Conservation (phyloP, 129 eudicot species). For the Ambrosia artemisiifolia region DNA sequence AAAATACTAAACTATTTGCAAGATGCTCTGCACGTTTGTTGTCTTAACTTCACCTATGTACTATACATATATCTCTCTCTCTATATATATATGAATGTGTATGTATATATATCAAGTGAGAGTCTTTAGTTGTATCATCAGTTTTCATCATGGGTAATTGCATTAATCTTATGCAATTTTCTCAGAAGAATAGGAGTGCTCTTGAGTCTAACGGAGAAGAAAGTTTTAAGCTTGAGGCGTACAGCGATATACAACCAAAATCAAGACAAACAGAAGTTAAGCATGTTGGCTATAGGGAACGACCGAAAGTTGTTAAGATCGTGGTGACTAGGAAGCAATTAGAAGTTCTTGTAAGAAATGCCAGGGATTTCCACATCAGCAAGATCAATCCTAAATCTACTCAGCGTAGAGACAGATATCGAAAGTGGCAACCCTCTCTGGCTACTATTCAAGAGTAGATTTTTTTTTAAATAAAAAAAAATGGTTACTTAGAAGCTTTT, state of each 20-base stretch:
- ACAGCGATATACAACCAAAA: constrained; percentile 5
- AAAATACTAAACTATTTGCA: background rate
- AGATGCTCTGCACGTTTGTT: constrained; percentile 35
- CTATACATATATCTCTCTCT: background rate
- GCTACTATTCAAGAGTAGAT: constrained; percentile 49
- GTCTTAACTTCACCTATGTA: constrained; percentile 19
- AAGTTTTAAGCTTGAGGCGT: background rate
- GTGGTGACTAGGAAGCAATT: constrained; percentile 53
- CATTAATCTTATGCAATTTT: constrained; percentile 24
- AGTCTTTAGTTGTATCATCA: background rate
- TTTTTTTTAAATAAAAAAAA: background rate
- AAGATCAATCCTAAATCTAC: constrained; percentile 25
- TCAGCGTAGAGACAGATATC: constrained; percentile 22
- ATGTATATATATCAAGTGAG: constrained; percentile 1
- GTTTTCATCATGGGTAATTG: constrained; percentile 33
- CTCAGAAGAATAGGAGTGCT: constrained; percentile 19
- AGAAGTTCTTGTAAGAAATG: constrained; percentile 39
- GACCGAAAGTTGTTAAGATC: constrained; percentile 42
- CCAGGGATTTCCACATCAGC: constrained; percentile 33
- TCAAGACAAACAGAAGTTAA: background rate
- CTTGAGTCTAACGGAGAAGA: constrained; percentile 31
- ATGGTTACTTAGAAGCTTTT: background rate
- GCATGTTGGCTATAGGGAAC: background rate
- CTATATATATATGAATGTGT: background rate
- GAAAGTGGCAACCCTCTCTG: constrained; percentile 55